Evolutionary conservation across 2,329 filamentous ascomycete species (phyloP), one percentile per base, ranked within the genome.

Genomic region (Fusarium sp.): DNA sequence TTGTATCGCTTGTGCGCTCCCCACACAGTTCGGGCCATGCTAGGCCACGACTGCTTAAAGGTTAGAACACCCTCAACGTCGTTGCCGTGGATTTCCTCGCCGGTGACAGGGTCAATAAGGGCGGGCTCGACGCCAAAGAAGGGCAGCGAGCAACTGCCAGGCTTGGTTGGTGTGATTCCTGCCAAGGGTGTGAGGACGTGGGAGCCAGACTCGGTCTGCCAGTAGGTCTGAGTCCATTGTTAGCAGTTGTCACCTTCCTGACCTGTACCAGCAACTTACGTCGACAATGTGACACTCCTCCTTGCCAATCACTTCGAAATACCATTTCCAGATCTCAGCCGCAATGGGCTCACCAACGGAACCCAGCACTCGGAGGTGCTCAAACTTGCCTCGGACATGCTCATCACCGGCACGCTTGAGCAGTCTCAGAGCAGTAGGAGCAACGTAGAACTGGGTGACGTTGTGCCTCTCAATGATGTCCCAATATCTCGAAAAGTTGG

Each of bases 241-340:
- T 52, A 71, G 57, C 31, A 49, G 44, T 10, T 7, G 11, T 19
- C 25, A 35, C n/a, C 24, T 48, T 31, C 8, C 5, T 12, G n/a
- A 48, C 8, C n/a, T n/a, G 8, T 7, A 46, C 4, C 7, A 36
- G 6, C 19, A 50, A 86, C 92, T 85, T 82, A 96, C 93, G 77
- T 99, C 95, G 52, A 97, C 89, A 76, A 99, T 84, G 74, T 99
- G 95, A 44, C 92, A 90, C 77, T 96, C 89, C 78, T 94, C 90
- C 84, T 93, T 96, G 73, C 95, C 95, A 49, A 99, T 93, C 69
- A 91, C 85, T 78, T 98, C 93, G 76, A 93, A 94, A 81, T 98
- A 99, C 95, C 95, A 99, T 81, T 98, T 98, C 95, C 95, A 99
- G 58, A 99, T 91, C 78, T 99, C 95, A 22, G 94, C 92, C 15